Evolutionary conservation across 352 stramenopile species (phyloP).

Genomic region (Phytophthora macrochlamydospora): DNA sequence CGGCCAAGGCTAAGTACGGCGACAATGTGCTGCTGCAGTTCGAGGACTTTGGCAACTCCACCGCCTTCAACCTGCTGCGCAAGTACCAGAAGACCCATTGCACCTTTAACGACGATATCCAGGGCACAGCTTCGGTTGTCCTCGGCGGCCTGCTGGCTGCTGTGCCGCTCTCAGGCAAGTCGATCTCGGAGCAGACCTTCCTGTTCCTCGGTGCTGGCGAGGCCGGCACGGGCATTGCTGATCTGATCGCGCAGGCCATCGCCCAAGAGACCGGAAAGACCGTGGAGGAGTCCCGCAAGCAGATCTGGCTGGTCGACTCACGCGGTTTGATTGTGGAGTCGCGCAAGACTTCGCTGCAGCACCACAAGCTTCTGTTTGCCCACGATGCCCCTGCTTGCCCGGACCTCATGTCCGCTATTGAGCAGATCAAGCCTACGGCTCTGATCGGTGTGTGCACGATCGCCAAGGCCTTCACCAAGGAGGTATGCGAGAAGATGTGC

Average conservation of each 20-base stretch:
- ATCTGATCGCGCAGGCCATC: constrained; percentile 93
- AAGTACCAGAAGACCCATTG: constrained; percentile 87
- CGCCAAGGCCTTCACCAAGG: constrained; percentile 88
- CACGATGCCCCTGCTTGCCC: constrained; percentile 75
- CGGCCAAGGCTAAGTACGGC: constrained; percentile 90
- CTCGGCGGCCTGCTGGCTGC: constrained; percentile 81
- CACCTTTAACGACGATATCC: constrained; percentile 98
- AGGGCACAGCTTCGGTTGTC: constrained; percentile 85
- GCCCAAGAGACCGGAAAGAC: constrained; percentile 87
- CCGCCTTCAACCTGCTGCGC: constrained; percentile 83
- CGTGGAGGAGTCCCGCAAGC: constrained; percentile 87
- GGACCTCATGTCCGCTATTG: constrained; percentile 77
- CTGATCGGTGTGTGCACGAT: constrained; percentile 96
- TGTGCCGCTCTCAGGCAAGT: constrained; percentile 72
- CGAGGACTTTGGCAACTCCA: constrained; percentile 90
- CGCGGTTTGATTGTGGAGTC: constrained; percentile 86
- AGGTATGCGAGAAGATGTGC: constrained; percentile 91
- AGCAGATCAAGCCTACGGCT: constrained; percentile 92
- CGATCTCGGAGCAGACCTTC: constrained; percentile 93
- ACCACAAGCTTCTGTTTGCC: constrained; percentile 91
- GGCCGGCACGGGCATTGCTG: constrained; percentile 95
- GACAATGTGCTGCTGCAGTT: constrained; percentile 86
- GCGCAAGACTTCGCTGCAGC: constrained; percentile 77
- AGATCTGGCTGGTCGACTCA: constrained; percentile 94
- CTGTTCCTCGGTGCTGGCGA: constrained; percentile 95